Conservation (phyloP, 2,329 filamentous ascomycete genomes). For the Colletotrichum sp. region DNA sequence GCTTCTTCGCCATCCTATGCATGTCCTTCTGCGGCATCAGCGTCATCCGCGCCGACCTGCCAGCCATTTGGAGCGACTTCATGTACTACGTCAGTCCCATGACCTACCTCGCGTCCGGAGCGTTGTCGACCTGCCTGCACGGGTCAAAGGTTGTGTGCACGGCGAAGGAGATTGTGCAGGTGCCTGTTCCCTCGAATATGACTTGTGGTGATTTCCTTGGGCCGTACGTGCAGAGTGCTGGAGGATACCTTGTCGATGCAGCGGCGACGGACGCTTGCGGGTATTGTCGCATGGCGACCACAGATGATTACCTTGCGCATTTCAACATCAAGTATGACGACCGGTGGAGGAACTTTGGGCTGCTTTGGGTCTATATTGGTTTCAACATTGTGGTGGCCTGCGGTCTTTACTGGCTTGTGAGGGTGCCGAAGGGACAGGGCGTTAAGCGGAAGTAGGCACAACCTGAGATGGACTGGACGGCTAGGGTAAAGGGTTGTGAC, state of each 20-base stretch:
- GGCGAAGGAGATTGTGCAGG: constrained; percentile 17
- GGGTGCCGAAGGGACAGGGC: constrained; percentile 28
- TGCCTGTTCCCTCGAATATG: constrained; percentile 12
- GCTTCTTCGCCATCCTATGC: constrained; percentile 19
- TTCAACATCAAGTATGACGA: constrained; percentile 51
- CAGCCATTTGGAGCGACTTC: constrained; percentile 23
- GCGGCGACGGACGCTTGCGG: constrained; percentile 46
- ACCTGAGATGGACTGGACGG: neutral
- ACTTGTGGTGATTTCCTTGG: constrained; percentile 22
- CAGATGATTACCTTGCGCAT: constrained; percentile 40
- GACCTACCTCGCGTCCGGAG: constrained; percentile 32
- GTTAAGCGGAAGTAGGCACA: neutral
- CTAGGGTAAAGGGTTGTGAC: neutral
- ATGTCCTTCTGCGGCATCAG: constrained; percentile 24
- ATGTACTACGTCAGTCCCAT: constrained; percentile 27
- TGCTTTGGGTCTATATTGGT: constrained; percentile 58
- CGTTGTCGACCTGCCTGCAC: constrained; percentile 30
- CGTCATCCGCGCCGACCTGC: constrained; percentile 12
- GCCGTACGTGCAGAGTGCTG: constrained; percentile 3
- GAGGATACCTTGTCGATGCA: constrained; percentile 16
- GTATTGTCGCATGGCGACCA: constrained; percentile 43
- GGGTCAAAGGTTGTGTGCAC: constrained; percentile 19
- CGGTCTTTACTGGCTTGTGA: constrained; percentile 48
- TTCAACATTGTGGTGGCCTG: constrained; percentile 58
- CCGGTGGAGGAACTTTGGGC: constrained; percentile 56